Evolutionary conservation across 169 alveolate species (phyloP), one percentile per base, ranked within the genome.

Genomic region (Nephromyces sp.): DNA sequence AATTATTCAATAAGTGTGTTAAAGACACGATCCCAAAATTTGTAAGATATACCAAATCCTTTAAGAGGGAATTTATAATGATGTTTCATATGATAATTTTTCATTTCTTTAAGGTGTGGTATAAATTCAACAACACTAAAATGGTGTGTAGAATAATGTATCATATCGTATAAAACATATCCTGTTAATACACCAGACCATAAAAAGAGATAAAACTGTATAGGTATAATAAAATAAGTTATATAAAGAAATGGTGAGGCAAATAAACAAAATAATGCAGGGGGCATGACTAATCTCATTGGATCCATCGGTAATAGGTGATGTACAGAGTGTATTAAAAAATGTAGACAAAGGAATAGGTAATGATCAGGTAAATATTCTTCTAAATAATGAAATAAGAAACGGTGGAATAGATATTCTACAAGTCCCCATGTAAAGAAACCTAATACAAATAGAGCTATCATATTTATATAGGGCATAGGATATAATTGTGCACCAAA

Each of bases 231-330:
- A 2, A 72, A 24, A 31, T 32, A 5, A 6, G 30, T 1, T 21
- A 77, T 28, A 32, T 53, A 21, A 27, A 57, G 64, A 8, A 75
- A 32, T 0, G 64, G 24, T 32, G 29, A 5, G 25, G 72, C 30
- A 21, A 77, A 31, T 6, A 61, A 24, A 24, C 78, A 30, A 15
- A 85, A 82, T 35, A 78, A 77, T 31, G 69, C 79, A 0, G 85
- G 81, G n/a, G 92, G 92, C 75, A 83, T 79, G 1, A 87, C 92
- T 24, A 87, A 65, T 66, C 91, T 72, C 6, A 74, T 29, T 24
- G 71, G 79, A 52, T 87, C 92, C 83, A 82, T 72, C 8, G 92
- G 92, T 80, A 79, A 84, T 32, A 86, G 82, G 72, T 87, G 92
- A 66, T 87, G 92, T 15, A 87, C 84, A 6, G 91, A 88, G 43